A percentile compares a stretch with the other conserved stretches of the same genome.
Evolutionary conservation across 2,329 filamentous ascomycete species (phyloP).

Genomic region (Phyllosticta capitalensis): DNA sequence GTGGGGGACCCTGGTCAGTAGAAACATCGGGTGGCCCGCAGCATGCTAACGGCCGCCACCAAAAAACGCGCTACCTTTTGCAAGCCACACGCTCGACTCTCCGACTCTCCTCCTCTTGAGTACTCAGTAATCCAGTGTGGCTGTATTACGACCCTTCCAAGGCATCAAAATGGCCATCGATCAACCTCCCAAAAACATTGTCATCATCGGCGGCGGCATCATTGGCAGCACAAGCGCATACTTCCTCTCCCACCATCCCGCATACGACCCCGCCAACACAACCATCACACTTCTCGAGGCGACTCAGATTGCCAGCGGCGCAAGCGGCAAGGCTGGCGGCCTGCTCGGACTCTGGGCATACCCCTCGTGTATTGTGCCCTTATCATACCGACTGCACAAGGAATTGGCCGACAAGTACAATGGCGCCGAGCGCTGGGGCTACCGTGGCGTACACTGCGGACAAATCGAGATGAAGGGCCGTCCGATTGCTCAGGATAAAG

Average conservation of each 20-base stretch:
- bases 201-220: conserved; percentile 55
- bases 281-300: conserved; percentile 83
- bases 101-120: too few relatives aligned
- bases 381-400: conserved; percentile 75
- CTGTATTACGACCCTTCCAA: not conserved
- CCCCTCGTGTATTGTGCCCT: conserved; percentile 68
- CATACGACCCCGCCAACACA: conserved; percentile 65
- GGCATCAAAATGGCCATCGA: not conserved
- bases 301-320: conserved; percentile 73
- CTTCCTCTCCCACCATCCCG: conserved; percentile 76
- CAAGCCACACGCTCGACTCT: too few relatives aligned
- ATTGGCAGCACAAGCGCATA: conserved; percentile 90
- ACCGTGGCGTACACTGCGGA: conserved; percentile 69
- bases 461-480: conserved; percentile 46
- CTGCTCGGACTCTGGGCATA: conserved; percentile 89
- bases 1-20: too few relatives aligned
- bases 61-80: too few relatives aligned
- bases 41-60: too few relatives aligned
- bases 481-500: conserved; percentile 20
- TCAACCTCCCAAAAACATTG: conserved; percentile 9
- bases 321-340: conserved; percentile 90
- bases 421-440: conserved; percentile 76
- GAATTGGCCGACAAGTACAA: conserved; percentile 77
- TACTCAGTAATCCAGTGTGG: not conserved
- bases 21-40: too few relatives aligned